Conservation (phyloP, 495 filamentous ascomycete species). For the Lophiostoma macrostomum region DNA sequence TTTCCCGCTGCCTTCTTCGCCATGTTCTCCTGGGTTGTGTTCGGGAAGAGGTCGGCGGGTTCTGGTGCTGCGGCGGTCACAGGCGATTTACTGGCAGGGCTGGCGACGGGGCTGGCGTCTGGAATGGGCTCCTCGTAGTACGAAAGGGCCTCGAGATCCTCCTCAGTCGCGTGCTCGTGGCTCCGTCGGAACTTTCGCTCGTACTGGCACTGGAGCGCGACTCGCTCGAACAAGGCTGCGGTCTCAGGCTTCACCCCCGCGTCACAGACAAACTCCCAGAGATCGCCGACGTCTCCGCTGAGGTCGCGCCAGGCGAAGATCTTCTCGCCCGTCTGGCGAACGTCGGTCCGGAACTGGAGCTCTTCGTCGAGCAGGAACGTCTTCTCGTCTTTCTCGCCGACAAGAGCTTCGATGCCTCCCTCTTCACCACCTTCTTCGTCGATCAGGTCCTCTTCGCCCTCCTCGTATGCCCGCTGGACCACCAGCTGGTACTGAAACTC, state of each 20-base stretch:
- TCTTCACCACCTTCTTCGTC: conserved; percentile 80
- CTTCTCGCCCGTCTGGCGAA: conserved; percentile 70
- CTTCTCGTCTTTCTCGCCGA: conserved; percentile 87
- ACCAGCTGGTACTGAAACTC: conserved; percentile 97
- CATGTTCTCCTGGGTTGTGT: conserved; percentile 32
- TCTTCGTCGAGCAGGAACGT: conserved; percentile 89
- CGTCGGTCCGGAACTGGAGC: conserved; percentile 81
- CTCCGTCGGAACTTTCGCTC: conserved; percentile 85
- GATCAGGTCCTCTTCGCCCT: conserved; percentile 88
- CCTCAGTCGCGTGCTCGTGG: conserved; percentile 73
- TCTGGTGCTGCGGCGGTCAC: conserved; percentile 28
- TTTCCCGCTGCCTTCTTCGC: conserved; percentile 26
- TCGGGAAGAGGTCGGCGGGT: conserved; percentile 25
- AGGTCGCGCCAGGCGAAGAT: conserved; percentile 93
- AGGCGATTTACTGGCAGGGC: conserved; percentile 51
- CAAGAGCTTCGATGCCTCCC: conserved; percentile 61
- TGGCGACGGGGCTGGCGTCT: conserved; percentile 71
- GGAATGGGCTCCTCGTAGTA: conserved; percentile 83
- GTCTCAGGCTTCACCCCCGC: conserved; percentile 62
- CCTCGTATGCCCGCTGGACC: conserved; percentile 92
- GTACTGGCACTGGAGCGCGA: conserved; percentile 92
- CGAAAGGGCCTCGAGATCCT: conserved; percentile 75
- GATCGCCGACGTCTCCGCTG: conserved; percentile 87
- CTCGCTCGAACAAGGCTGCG: conserved; percentile 75
- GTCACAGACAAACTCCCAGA: conserved; percentile 97